Conservation (phyloP, 1,139 yeast genomes). For the Saccharomyces hybrid region DNA sequence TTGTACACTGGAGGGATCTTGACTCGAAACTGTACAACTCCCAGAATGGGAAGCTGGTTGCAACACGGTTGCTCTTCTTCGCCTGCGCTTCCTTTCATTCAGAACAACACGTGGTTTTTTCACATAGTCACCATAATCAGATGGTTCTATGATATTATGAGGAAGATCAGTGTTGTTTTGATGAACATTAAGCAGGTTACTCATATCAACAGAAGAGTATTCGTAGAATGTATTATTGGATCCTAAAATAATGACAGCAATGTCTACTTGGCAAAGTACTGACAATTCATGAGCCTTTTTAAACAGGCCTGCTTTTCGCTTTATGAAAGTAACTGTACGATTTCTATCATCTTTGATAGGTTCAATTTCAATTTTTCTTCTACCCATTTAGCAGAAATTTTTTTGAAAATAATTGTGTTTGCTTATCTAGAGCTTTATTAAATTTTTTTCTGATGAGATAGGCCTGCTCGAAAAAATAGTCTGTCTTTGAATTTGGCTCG, state of each 20-base stretch:
- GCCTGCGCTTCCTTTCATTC: slow-evolving; percentile 23
- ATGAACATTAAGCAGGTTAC: slow-evolving; percentile 53
- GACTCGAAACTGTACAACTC: background rate
- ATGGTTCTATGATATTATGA: slow-evolving; percentile 56
- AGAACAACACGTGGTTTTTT: slow-evolving; percentile 25
- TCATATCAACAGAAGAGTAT: slow-evolving; percentile 65
- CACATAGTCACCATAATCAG: slow-evolving; percentile 41
- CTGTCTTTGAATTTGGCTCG: background rate
- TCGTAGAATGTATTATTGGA: slow-evolving; percentile 70
- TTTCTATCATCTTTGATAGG: slow-evolving; percentile 89
- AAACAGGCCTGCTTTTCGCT: slow-evolving; percentile 89
- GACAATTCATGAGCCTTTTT: slow-evolving; percentile 95
- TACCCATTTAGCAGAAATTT: slow-evolving; percentile 56
- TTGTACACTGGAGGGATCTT: background rate
- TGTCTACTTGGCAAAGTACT: slow-evolving; percentile 84
- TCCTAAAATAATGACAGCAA: slow-evolving; percentile 87
- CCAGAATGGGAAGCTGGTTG: background rate
- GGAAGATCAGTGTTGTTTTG: slow-evolving; percentile 31
- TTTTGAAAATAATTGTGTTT: background rate
- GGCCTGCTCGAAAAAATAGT: background rate
- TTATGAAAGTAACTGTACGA: slow-evolving; percentile 81
- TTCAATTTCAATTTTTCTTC: slow-evolving; percentile 90
- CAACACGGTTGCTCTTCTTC: slow-evolving; percentile 8
- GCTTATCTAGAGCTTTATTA: background rate
- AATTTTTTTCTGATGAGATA: background rate